A percentile compares a stretch with the other conserved stretches of the same genome.
phyloP scores from a whole-genome alignment of 441 rosid species.

The Codiaeum variegatum region DNA sequence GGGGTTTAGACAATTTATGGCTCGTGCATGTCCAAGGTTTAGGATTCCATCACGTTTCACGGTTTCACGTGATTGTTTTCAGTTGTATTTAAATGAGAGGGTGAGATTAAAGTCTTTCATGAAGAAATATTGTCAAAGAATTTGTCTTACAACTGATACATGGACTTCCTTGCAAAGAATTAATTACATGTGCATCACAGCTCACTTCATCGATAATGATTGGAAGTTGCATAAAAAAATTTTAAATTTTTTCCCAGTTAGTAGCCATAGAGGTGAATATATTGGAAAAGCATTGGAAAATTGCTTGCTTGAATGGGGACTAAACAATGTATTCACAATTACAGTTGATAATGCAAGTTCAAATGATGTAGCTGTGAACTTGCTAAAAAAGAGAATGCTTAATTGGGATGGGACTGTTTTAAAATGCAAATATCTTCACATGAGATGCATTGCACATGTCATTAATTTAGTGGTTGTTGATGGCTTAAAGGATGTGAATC shows the following conservation, averaged over 20 bases:
- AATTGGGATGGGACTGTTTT: not conserved
- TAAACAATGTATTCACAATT: not conserved
- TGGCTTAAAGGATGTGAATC: not conserved
- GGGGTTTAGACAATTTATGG: not conserved
- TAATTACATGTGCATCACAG: not conserved
- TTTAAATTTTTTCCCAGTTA: not conserved
- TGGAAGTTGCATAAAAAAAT: not conserved
- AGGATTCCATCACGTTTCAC: not conserved
- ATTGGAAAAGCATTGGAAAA: not conserved
- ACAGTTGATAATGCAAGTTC: not conserved
- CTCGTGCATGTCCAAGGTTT: not conserved
- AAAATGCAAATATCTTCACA: not conserved
- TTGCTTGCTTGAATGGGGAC: not conserved
- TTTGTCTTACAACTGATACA: not conserved
- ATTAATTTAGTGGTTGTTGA: too few species aligned
- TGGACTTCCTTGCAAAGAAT: not conserved
- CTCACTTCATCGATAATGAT: not conserved
- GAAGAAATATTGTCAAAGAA: not conserved
- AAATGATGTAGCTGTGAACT: not conserved
- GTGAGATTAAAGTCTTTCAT: not conserved
- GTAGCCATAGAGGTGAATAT: not conserved
- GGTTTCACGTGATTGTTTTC: not conserved
- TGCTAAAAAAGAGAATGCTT: too few species aligned
- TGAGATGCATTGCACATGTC: too few species aligned
- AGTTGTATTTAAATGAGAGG: not conserved